phyloP scores from a whole-genome alignment of 2,329 filamentous ascomycete genomes.

The Coniochaeta ligniaria region DNA sequence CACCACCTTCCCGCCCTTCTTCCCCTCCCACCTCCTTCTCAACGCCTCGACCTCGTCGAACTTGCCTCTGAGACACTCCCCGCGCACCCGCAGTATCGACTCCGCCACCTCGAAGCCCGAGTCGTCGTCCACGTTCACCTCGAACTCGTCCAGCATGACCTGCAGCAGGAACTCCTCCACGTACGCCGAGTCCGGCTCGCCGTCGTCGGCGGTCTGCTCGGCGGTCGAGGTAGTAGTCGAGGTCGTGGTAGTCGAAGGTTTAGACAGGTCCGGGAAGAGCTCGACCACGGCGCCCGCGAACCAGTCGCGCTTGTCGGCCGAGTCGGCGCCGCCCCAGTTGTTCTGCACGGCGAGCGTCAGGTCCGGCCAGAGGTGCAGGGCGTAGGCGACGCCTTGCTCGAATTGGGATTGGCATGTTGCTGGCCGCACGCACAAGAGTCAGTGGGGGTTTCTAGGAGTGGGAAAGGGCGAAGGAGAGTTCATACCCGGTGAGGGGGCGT shows the following conservation, averaged over 20 bases:
- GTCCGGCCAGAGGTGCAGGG: slow-evolving; percentile 81
- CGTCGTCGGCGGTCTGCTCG: slow-evolving; percentile 16
- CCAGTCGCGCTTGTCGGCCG: slow-evolving; percentile 89
- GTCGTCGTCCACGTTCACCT: slow-evolving; percentile 86
- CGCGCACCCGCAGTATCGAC: slow-evolving; percentile 62
- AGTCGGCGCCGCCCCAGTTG: slow-evolving; percentile 80
- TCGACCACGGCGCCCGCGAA: slow-evolving; percentile 83
- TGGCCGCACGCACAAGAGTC: slow-evolving; percentile 16
- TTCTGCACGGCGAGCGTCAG: slow-evolving; percentile 82
- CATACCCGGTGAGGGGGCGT: not conserved
- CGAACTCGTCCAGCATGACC: slow-evolving; percentile 93
- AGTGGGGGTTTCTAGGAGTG: not conserved
- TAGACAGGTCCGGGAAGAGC: slow-evolving; percentile 62
- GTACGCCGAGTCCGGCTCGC: slow-evolving; percentile 65
- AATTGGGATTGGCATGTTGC: slow-evolving; percentile 58
- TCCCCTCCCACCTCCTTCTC: slow-evolving; percentile 54
- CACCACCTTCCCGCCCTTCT: slow-evolving; percentile 50
- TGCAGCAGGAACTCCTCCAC: slow-evolving; percentile 80
- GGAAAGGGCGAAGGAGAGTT: not conserved
- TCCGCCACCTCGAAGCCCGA: slow-evolving; percentile 68
- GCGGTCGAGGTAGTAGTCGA: slow-evolving; percentile 9
- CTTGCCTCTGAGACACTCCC: slow-evolving; percentile 57
- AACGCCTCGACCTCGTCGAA: slow-evolving; percentile 59
- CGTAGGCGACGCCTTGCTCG: slow-evolving; percentile 80
- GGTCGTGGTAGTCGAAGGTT: slow-evolving; percentile 8